These are phyloP conservation scores for Graphilbum ipis-grandicollis DNA, from an alignment of 2,329 filamentous ascomycete genomes.

Conservation along the genomic window DNA sequence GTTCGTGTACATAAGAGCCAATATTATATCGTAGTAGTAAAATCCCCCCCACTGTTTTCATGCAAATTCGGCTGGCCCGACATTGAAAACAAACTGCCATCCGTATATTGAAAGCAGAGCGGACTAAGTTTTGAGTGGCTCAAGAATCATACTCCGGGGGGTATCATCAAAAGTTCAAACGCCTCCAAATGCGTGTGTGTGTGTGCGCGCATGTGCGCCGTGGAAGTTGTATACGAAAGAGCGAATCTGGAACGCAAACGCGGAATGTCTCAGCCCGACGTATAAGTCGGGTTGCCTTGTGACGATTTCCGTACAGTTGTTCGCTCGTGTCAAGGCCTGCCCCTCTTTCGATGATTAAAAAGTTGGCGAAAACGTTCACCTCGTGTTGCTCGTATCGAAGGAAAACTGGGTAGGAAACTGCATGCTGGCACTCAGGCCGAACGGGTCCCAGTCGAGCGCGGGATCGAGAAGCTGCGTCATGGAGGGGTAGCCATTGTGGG, in stretches of 20 bases:
- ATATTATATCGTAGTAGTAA: not conserved
- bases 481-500: conserved; percentile 47
- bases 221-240: too few species aligned
- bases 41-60: not conserved
- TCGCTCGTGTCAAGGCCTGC: too few species aligned
- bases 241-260: too few species aligned
- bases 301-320: too few species aligned
- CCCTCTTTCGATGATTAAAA: too few species aligned
- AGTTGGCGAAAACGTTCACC: conserved; percentile 10
- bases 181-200: not conserved
- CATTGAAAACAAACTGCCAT: not conserved
- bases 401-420: conserved; percentile 76
- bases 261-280: too few species aligned
- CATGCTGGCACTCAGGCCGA: conserved; percentile 87
- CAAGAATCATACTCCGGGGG: not conserved
- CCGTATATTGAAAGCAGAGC: not conserved
- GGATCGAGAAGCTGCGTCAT: conserved; percentile 54
- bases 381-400: conserved; percentile 45
- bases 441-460: conserved; percentile 82
- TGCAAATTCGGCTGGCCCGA: not conserved
- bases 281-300: too few species aligned
- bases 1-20: not conserved
- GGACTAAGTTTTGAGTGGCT: not conserved
- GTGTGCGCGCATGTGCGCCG: not conserved
- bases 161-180: conserved; percentile 4